Evolutionary conservation across 2,329 filamentous ascomycete genomes (phyloP), one percentile per base, ranked within the genome.

Genomic region (Cercospora canescens): DNA sequence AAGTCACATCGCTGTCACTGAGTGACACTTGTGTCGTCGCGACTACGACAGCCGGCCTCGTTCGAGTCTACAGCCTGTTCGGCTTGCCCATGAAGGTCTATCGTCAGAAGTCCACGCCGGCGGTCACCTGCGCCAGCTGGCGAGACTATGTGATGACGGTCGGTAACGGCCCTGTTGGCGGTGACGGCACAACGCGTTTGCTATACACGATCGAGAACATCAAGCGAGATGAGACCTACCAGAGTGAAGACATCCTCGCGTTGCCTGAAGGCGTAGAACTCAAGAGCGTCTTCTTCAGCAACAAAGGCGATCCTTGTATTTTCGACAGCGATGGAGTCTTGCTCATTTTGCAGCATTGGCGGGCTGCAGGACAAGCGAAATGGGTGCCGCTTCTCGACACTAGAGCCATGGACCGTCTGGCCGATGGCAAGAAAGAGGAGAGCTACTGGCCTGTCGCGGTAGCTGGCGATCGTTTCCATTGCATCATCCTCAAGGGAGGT

Each of bases 311-410:
- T 74, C 95, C 95, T 6, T 97, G 93, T 78, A 94, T 98, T 65
- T 99, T 98, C 79, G 95, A 98, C 78, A 93, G 92, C 5, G 92
- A 92, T 1, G 95, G 96, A 45, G 93, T 94, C 0, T 84, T 99
- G 1, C 85, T 98, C 12, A 91, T 94, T 1, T 86, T 98, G 2
- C 85, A 96, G 52, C 94, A 97, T 79, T 99, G 95, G 95, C 90
- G 95, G 8, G 89, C 85, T 24, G 89, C 90, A 0, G 92, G 91
- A 4, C 90, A 95, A 75, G 95, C 94, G 9, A 89, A 87, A 66
- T 99, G 95, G 95, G 88, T 96, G 2, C 95, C 95, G 1, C 85
- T 99, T 2, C 87, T 99, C 3, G 94, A 99, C 79, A 99, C 96
- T 0, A 92, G 86, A 65, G 87, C 91, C 39, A 84, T 99, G 11